A percentile compares a stretch with the other conserved stretches of the same genome.
Conservation (phyloP, 1,284 basidiomycete genomes). For the Schizophyllum commune region DNA sequence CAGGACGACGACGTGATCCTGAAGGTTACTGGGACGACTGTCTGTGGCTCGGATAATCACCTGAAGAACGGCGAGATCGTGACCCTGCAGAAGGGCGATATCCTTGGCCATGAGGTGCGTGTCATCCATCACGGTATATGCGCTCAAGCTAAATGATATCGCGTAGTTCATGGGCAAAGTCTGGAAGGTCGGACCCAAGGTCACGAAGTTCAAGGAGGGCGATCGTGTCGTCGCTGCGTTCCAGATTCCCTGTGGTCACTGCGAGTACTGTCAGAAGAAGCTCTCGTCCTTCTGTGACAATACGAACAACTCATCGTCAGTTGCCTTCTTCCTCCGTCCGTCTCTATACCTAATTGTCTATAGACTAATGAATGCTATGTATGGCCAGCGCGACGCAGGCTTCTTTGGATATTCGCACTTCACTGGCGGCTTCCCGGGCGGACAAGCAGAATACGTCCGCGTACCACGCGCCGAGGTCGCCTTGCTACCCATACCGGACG, state of each 20-base stretch:
- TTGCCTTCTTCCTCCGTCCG: constrained; percentile 5
- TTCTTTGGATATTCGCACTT: constrained; percentile 74
- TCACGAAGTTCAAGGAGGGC: constrained; percentile 50
- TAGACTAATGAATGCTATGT: constrained; percentile 56
- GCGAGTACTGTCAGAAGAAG: constrained; percentile 67
- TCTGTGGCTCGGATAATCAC: constrained; percentile 67
- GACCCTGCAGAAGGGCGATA: constrained; percentile 63
- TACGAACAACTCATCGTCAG: constrained; percentile 61
- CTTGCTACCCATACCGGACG: constrained; percentile 60
- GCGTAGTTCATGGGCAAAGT: constrained; percentile 62
- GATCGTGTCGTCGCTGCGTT: constrained; percentile 72
- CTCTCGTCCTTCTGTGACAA: constrained; percentile 65
- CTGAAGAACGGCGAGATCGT: constrained; percentile 58
- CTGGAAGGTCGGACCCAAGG: constrained; percentile 55
- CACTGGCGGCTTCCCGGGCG: constrained; percentile 66
- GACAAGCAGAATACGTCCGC: constrained; percentile 63
- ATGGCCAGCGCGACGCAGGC: constrained; percentile 61
- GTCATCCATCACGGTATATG: neutral
- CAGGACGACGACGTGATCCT: constrained; percentile 62
- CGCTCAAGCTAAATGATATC: neutral
- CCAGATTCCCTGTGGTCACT: constrained; percentile 74
- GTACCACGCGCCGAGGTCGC: constrained; percentile 70
- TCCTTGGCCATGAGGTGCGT: constrained; percentile 64
- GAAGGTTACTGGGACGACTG: constrained; percentile 63
- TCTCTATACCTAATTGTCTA: constrained; percentile 2